phyloP scores from a whole-genome alignment of 257 asterid genomes.

The Vinca minor region DNA sequence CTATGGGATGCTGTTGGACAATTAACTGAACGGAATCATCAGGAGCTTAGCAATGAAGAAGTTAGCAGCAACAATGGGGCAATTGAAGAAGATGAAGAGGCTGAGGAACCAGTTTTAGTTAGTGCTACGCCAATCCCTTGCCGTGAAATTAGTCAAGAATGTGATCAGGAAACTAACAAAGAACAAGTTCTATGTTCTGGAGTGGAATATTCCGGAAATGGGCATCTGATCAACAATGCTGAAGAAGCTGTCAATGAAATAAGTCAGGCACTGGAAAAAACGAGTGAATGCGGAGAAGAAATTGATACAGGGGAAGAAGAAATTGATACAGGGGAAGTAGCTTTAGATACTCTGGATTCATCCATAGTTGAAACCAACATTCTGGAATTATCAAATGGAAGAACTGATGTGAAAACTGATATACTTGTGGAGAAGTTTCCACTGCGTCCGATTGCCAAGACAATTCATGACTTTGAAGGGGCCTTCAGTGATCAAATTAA shows the following conservation, averaged over 20 bases:
- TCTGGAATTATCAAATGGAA: constrained; percentile 15
- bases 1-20: constrained; percentile 2
- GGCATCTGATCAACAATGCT: constrained; percentile 9
- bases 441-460: constrained; percentile 36
- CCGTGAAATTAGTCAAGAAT: constrained; percentile 14
- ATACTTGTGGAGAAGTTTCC: constrained; percentile 73
- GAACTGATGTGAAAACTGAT: constrained; percentile 15
- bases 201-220: constrained; percentile 16
- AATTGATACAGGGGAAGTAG: constrained; percentile 14
- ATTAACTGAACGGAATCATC: background rate
- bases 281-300: constrained; percentile 21
- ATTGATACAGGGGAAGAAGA: too few relatives aligned
- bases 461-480: constrained; percentile 25
- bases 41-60: constrained; percentile 2
- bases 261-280: constrained; percentile 16
- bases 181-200: constrained; percentile 7
- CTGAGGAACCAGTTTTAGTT: constrained; percentile 14
- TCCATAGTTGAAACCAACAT: constrained; percentile 7
- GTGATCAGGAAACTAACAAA: constrained; percentile 18
- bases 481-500: constrained; percentile 25
- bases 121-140: constrained; percentile 17
- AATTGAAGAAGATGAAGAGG: constrained; percentile 19
- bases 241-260: constrained; percentile 16
- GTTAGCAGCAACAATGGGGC: constrained; percentile 3
- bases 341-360: constrained; percentile 13